Evolutionary conservation across 495 filamentous ascomycete species (phyloP), one percentile per base, ranked within the genome.

Genomic region (Aspergillus cristatus): DNA sequence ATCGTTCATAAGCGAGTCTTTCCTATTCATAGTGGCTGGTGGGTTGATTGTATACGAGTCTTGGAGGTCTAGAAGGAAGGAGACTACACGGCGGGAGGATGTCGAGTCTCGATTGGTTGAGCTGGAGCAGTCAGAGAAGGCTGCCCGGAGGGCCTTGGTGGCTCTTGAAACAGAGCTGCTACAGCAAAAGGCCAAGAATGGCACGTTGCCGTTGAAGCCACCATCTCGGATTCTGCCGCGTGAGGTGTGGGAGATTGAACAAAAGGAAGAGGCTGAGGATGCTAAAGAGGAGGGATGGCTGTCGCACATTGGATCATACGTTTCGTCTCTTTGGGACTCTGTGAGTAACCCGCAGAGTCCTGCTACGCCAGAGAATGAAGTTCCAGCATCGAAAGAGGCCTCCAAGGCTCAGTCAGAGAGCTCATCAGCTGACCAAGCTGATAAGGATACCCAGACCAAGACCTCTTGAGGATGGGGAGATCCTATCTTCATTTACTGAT

Each of bases 1-100:
- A 7, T 94, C 93, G 40, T 94, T 99, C 36, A 81, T 93, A 35
- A 86, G 86, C 29, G 91, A 99, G 49, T 65, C 75, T 1, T 99
- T 99, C 54, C 75, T 99, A 20, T 82, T 97, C 38, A 37, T 76
- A 3, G 86, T 97, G 11, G 93, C 83, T 2, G 78, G 79, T 10
- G 72, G 68, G 0, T 55, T 97, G 47, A 81, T 99, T 28, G 54
- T 93, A 1, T 89, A 83, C 41, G 91, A 99, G 60, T 83, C 80
- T 15, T 79, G 75, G 55, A 68, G 83, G 37, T 75, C 80, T 3
- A 73, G 81, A 33, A 63, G 77, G 42, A 97, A 96, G 57, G 89
- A 93, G 46, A 71, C 68, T 26, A 82, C 74, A 29, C 75, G 76
- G 35, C 67, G 88, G 37, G 81, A 86, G 37, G 83, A 85, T 46